Evolutionary conservation across 805 yeast species (phyloP).

Genomic region (Metschnikowia santaceciliae): DNA sequence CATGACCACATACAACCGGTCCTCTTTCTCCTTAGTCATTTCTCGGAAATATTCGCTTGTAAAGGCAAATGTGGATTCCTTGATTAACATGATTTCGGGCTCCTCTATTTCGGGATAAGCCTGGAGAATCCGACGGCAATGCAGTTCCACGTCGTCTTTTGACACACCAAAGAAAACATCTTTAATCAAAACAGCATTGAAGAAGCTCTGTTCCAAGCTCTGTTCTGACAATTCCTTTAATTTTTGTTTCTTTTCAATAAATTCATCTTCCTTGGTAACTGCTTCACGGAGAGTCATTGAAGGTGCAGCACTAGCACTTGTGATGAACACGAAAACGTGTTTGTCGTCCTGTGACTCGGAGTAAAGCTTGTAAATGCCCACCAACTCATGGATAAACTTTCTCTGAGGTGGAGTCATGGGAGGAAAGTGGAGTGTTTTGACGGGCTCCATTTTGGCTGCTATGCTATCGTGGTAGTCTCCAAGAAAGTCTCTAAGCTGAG

Average conservation of each 20-base stretch:
- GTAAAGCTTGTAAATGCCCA: slow-evolving; percentile 53
- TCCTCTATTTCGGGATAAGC: slow-evolving; percentile 20
- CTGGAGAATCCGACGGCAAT: slow-evolving; percentile 23
- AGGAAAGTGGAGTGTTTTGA: slow-evolving; percentile 55
- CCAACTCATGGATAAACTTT: slow-evolving; percentile 63
- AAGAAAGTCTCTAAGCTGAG: slow-evolving; percentile 47
- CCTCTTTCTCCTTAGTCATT: slow-evolving; percentile 37
- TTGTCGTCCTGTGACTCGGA: slow-evolving; percentile 79
- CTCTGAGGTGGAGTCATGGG: slow-evolving; percentile 73
- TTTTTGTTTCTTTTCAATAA: slow-evolving; percentile 20
- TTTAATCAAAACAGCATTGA: slow-evolving; percentile 52
- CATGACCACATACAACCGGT: slow-evolving; percentile 39
- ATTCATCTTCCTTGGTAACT: slow-evolving; percentile 18
- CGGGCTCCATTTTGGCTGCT: slow-evolving; percentile 19
- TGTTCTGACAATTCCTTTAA: slow-evolving; percentile 21
- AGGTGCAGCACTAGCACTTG: slow-evolving; percentile 38
- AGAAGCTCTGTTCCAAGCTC: slow-evolving; percentile 30
- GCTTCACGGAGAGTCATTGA: slow-evolving; percentile 45
- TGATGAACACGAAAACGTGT: slow-evolving; percentile 61
- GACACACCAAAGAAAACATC: slow-evolving; percentile 54
- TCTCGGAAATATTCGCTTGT: slow-evolving; percentile 33
- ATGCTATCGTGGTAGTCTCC: slow-evolving; percentile 24
- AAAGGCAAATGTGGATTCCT: slow-evolving; percentile 39
- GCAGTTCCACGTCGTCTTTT: slow-evolving; percentile 38
- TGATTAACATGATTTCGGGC: slow-evolving; percentile 37